Percentiles rank a stretch among this genome's conserved stretches.
phyloP scores from a whole-genome alignment of 148 eudicot genomes.

The Persicaria maculosa region DNA sequence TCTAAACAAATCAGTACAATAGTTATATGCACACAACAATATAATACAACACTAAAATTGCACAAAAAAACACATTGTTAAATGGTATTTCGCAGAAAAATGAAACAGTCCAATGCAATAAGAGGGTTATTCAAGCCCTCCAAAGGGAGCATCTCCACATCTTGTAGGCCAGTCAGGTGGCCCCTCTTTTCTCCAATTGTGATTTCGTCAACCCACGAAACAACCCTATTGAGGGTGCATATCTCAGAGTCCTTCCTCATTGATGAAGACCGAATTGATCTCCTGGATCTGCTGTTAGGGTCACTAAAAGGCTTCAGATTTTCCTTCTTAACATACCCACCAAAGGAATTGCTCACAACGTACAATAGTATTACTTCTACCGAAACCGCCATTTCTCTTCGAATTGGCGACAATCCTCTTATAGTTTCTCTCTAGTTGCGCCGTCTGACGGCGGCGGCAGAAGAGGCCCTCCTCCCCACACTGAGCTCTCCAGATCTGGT shows the following conservation, averaged over 20 bases:
- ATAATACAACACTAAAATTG: background rate
- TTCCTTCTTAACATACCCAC: slow-evolving; percentile 8
- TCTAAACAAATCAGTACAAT: slow-evolving; percentile 1
- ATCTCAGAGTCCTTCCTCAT: slow-evolving; percentile 27
- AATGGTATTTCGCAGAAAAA: slow-evolving; percentile 39
- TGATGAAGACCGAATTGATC: slow-evolving; percentile 3
- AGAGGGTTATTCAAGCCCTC: slow-evolving; percentile 70
- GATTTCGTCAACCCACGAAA: too few relatives aligned
- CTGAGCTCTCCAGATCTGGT: too few relatives aligned
- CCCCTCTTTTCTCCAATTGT: too few relatives aligned
- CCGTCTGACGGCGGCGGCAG: too few relatives aligned
- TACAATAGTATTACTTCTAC: background rate
- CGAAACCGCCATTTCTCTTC: background rate
- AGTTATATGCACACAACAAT: background rate
- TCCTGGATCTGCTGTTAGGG: slow-evolving; percentile 1
- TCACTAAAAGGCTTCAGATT: background rate
- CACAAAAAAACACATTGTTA: background rate
- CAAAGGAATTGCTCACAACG: background rate
- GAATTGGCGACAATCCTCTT: background rate
- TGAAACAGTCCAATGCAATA: slow-evolving; percentile 83
- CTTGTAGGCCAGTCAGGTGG: slow-evolving; percentile 9
- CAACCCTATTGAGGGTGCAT: slow-evolving; percentile 9
- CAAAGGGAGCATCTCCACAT: slow-evolving; percentile 30
- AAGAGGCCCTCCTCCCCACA: too few relatives aligned
- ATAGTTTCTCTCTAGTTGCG: background rate